Percentiles rank a stretch among this genome's conserved stretches.
Evolutionary conservation across 495 filamentous ascomycete species (phyloP).

Genomic region (Saxophila tyrrhenica): DNA sequence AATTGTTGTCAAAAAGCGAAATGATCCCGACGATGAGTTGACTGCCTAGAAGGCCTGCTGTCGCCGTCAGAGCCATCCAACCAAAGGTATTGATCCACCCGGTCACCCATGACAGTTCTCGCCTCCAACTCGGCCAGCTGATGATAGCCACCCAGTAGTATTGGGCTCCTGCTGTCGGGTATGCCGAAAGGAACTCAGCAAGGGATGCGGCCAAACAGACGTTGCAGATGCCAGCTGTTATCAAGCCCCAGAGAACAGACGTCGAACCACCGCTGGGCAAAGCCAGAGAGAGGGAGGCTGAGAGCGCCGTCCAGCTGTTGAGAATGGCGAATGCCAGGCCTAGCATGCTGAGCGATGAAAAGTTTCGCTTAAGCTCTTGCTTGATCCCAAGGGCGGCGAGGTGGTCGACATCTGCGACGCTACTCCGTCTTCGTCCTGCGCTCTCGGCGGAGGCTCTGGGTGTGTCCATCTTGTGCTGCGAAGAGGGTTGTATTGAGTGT

Average conservation of each 20-base stretch:
- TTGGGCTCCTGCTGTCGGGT: conserved; percentile 55
- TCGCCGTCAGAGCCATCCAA: conserved; percentile 43
- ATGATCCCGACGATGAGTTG: conserved; percentile 39
- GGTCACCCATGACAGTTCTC: conserved; percentile 55
- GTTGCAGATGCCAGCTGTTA: conserved; percentile 61
- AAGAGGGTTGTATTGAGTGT: too few species aligned
- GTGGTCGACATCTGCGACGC: conserved; percentile 26
- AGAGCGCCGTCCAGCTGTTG: conserved; percentile 49
- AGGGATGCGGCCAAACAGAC: conserved; percentile 59
- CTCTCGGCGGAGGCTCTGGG: background rate
- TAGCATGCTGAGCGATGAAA: conserved; percentile 44
- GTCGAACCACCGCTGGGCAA: conserved; percentile 43
- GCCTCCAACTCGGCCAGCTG: conserved; percentile 47
- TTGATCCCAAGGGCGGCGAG: conserved; percentile 27
- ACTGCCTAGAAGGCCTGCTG: conserved; percentile 30
- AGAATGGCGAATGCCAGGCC: conserved; percentile 50
- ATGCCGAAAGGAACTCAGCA: conserved; percentile 63
- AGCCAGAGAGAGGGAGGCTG: conserved; percentile 42
- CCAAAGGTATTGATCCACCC: conserved; percentile 68
- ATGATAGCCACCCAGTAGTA: conserved; percentile 67
- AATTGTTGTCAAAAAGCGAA: conserved; percentile 35
- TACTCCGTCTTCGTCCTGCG: background rate
- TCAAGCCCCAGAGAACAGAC: conserved; percentile 49
- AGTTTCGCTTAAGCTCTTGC: conserved; percentile 31
- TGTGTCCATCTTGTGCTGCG: background rate